Conservation (phyloP, 805 yeast species). For the Wickerhamiella nectarea region DNA sequence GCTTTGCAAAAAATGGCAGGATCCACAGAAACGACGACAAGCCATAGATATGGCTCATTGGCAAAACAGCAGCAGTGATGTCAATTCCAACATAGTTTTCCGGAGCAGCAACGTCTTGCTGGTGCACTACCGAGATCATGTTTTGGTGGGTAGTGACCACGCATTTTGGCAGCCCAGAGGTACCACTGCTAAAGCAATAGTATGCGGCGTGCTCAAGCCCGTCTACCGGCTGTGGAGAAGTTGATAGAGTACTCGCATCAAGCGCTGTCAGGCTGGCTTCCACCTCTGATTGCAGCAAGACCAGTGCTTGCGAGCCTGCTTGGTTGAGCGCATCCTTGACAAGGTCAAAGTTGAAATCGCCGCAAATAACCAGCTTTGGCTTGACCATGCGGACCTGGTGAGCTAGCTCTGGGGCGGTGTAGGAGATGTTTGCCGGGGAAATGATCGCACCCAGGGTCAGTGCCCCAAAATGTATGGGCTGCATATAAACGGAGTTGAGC, state of each 20-base stretch:
- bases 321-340: background rate
- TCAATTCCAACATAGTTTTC: slow-evolving; percentile 14
- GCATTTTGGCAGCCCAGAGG: slow-evolving; percentile 60
- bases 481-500: slow-evolving; percentile 21
- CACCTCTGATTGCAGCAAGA: slow-evolving; percentile 2
- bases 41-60: slow-evolving; percentile 26
- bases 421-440: slow-evolving; percentile 23
- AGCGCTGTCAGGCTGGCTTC: background rate
- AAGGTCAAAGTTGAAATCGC: slow-evolving; percentile 2
- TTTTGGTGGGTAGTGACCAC: slow-evolving; percentile 50
- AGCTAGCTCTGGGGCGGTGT: slow-evolving; percentile 21
- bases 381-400: slow-evolving; percentile 16
- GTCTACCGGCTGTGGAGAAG: slow-evolving; percentile 9
- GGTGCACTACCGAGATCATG: slow-evolving; percentile 28
- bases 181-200: slow-evolving; percentile 24
- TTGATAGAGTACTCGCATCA: background rate
- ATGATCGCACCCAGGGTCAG: slow-evolving; percentile 22
- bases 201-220: slow-evolving; percentile 17
- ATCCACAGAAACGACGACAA: slow-evolving; percentile 21
- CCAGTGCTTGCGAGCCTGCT: slow-evolving; percentile 4
- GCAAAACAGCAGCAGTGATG: slow-evolving; percentile 24
- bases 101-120: slow-evolving; percentile 14
- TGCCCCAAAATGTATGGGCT: slow-evolving; percentile 21
- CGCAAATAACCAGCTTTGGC: slow-evolving; percentile 18
- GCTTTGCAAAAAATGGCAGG: slow-evolving; percentile 16